These are phyloP conservation scores for Zarea fungicola DNA, from an alignment of 2,329 filamentous ascomycete species.

Conservation along the genomic window DNA sequence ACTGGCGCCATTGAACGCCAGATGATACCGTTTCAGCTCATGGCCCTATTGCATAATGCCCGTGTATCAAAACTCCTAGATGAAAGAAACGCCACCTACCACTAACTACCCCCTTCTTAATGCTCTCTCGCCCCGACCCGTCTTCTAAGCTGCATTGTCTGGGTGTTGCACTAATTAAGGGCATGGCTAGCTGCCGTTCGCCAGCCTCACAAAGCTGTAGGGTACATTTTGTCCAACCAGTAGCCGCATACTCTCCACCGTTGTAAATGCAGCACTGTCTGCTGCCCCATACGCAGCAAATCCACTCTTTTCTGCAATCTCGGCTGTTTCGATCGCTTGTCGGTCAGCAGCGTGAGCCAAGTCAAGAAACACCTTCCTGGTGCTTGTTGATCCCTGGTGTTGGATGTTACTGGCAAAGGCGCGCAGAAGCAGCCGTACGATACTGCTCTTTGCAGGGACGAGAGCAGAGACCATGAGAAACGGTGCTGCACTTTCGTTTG, in stretches of 20 bases:
- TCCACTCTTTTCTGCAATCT: constrained; percentile 66
- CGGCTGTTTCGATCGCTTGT: constrained; percentile 61
- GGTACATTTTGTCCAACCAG: constrained; percentile 83
- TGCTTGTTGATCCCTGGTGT: constrained; percentile 29
- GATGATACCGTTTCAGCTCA: not conserved
- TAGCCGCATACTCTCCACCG: constrained; percentile 71
- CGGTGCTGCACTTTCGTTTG: constrained; percentile 50
- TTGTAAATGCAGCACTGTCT: constrained; percentile 78
- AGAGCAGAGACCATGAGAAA: constrained; percentile 79
- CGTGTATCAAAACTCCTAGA: not conserved
- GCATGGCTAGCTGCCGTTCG: constrained; percentile 48
- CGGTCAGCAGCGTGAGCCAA: constrained; percentile 53
- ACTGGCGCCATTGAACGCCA: not conserved
- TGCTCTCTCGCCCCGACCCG: too few species aligned
- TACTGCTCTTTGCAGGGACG: constrained; percentile 69
- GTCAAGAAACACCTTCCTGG: constrained; percentile 72
- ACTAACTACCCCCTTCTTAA: too few species aligned
- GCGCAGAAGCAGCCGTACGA: constrained; percentile 72
- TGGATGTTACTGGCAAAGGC: constrained; percentile 52
- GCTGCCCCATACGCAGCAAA: constrained; percentile 76
- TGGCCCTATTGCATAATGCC: not conserved
- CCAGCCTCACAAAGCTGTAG: constrained; percentile 79
- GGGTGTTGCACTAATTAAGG: constrained; percentile 28
- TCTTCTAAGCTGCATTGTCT: too few species aligned
- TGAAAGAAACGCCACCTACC: not conserved